Base-by-base conservation (phyloP, 306 rosid genomes). In the Elaeagnus macrophylla region DNA sequence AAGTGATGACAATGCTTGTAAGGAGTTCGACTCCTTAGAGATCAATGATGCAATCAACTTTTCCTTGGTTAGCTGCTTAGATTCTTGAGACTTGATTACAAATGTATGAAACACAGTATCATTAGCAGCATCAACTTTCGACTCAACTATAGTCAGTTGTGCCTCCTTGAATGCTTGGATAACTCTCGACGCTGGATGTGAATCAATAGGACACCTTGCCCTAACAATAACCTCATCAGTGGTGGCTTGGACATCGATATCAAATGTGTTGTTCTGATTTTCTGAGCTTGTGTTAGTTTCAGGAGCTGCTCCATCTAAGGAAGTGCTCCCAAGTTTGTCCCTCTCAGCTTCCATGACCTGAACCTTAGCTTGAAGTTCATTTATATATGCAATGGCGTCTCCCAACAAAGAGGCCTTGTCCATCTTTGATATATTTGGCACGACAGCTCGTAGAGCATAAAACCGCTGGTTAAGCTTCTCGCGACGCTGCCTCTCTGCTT, bases 381-480 rank as follows among this genome's bases (percentile, higher is more conserved):
- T 84, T 68, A 91, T 91, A 68, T 86, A 87, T 52, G 84, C 75
- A 67, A 91, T 91, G 49, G 97, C 97, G 61, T 91, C 97, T 25
- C 97, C 97, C 57, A 91, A 59, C 56, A 91, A 59, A 10, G 97
- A 91, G 15, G 97, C 97, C 68, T 91, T 91, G 71, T 91, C 97
- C 97, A 91, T 91, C 78, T 91, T 91, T 5, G 97, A 86, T 60
- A 91, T 91, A 51, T 91, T 91, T 5, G 97, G 97, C 13, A 91
- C 97, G 36, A 91, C 96, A n/a, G 97, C 80, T 68, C 97, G 71
- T 48, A 91, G 61, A 0, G 97, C 96, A 12, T 91, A 91, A 62
- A 91, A 91, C 11, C 96, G 88, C 68, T 91, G 97, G 79, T 91
- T 91, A 67, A 91, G 77, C 83, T 91, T 91, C 81, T 91, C 97